Conservation (phyloP, 345 rosid genomes). For the Hibiscus trionum region DNA sequence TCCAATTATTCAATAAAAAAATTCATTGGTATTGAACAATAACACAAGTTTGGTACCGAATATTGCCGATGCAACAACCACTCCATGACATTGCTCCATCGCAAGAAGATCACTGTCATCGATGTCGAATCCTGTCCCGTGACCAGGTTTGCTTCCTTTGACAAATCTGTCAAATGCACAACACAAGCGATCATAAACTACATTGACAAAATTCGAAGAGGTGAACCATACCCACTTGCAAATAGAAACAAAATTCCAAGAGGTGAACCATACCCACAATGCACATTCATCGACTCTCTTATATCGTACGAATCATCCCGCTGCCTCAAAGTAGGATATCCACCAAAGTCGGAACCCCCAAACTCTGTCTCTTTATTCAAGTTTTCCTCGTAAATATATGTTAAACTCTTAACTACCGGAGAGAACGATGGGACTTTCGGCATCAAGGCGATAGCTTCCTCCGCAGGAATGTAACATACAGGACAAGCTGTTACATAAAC, state of each 20-base stretch:
- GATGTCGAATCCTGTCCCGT: conserved; percentile 76
- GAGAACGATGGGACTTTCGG: conserved; percentile 78
- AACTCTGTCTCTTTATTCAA: conserved; percentile 56
- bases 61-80: conserved; percentile 93
- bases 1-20: conserved; percentile 15
- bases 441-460: conserved; percentile 85
- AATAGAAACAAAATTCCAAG: background rate
- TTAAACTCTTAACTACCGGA: conserved; percentile 62
- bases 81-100: conserved; percentile 81
- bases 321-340: conserved; percentile 77
- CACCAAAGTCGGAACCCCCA: conserved; percentile 98
- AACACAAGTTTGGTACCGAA: conserved; percentile 51
- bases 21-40: background rate
- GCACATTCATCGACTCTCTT: conserved; percentile 76
- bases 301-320: conserved; percentile 77
- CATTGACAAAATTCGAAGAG: background rate
- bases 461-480: conserved; percentile 91
- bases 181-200: background rate
- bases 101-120: conserved; percentile 71
- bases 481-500: conserved; percentile 71
- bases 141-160: conserved; percentile 79
- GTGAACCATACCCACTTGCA: background rate
- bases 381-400: conserved; percentile 67
- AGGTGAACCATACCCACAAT: conserved; percentile 72
- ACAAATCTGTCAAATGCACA: conserved; percentile 53